Base-by-base conservation (phyloP, 306 rosid species). In the Fragaria iinumae region DNA sequence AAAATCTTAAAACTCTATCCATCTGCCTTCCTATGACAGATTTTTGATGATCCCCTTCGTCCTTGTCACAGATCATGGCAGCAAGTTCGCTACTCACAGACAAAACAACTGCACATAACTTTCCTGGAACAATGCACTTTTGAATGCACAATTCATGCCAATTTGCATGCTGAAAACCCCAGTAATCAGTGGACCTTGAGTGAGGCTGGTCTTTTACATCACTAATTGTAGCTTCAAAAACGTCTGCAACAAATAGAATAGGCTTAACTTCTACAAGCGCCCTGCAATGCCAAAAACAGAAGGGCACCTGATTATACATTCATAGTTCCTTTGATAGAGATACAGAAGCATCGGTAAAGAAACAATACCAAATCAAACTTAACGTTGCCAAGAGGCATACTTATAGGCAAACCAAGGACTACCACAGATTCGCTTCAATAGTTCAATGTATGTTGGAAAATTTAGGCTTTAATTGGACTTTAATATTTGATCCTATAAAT, bases 261-360 rank as follows among this genome's bases (percentile, higher is more conserved):
- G 98, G 97, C 82, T 92, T 95, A 36, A 95, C 86, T 89, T 95
- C 98, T 65, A 95, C 90, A 71, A 63, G 85, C 7, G 97, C 93
- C 72, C 96, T 95, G 92, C 76, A 84, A 71, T 47, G 70, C 60
- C 79, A 77, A 57, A 82, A 82, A 38, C 67, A 48, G 38, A 47
- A 79, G 38, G 73, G 25, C 36, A 38, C 50, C 32, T 32, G 41
- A 62, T 36, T 68, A 43, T 29, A 41, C 11, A 14, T 59, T 27
- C 17, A 5, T 63, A 6, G 43, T 74, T 79, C 36, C 29, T n/a
- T 55, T 21, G 32, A 57, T 57, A 3, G 0, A 23, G 13, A 21
- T 23, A 57, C 5, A n/a, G 2, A 60, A 20, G 39, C 38, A 59
- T 25, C 25, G 0, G 18, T 17, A 59, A 59, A 25, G 16, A 60